Evolutionary conservation across 2,329 filamentous ascomycete species (phyloP), one percentile per base, ranked within the genome.

Genomic region (Trichoderma harzianum): DNA sequence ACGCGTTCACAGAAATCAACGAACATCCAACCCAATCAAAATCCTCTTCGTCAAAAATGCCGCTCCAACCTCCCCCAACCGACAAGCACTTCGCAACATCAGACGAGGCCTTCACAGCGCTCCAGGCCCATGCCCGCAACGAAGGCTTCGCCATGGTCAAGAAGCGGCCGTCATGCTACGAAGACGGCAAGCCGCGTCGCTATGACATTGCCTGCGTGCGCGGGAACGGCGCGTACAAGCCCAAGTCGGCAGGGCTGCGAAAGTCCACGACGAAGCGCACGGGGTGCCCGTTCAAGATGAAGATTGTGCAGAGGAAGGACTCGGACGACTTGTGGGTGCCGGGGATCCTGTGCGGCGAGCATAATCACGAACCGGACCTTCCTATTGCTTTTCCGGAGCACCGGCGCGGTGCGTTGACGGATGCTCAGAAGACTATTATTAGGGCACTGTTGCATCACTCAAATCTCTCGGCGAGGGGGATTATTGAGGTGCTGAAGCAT

Each of bases 271-370:
- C 69, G 10, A 64, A 63, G 47, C 62, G 63, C 30, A 70, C 60
- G 7, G 61, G 61, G 11, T 70, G 69, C 28, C 69, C 69, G 24
- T 70, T 70, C 51, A 70, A 65, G 60, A 70, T 70, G 69, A 70
- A 70, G 69, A 55, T 70, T 10, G 43, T 65, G 21, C 61, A 65
- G 51, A 60, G 63, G n/a, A 64, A 55, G 26, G 60, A 58, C 11
- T 24, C 63, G 24, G 32, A 57, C 12, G 55, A 70, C 21, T 18
- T 26, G 11, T 70, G 69, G 69, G 51, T 65, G 18, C 24, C 34
- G 10, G 69, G 63, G 10, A 58, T 70, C 7, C 5, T 70, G 1
- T 70, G 61, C 3, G n/a, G 30, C 26, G 39, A 47, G 3, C 61
- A 64, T 16, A 64, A 64, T 10, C 61, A 64, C 16, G 36, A n/a